Evolutionary conservation across 176 grass and related monocot genomes (phyloP), one percentile per base, ranked within the genome.

Genomic region (Rhynchospora breviuscula): DNA sequence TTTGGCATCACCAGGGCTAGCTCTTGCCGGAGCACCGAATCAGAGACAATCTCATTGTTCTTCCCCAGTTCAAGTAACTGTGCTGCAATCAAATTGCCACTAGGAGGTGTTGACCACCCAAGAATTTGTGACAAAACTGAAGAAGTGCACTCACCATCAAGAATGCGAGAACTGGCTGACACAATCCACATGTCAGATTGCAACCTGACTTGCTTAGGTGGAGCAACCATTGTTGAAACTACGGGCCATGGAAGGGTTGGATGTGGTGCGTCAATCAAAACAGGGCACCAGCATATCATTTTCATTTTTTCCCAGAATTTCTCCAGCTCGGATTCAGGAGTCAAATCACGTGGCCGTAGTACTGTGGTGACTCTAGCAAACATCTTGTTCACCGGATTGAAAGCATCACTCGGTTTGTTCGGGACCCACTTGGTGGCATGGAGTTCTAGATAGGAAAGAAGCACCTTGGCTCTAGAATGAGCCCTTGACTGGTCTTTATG

Each of bases 241-340:
- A 88, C 87, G 85, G 95, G 95, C 95, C 95, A 98, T 53, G 95
- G 95, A 78, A 98, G 85, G 62, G 63, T 84, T 88, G 89, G 85
- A 94, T 88, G 91, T 66, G 95, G 92, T 67, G 90, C 49, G 61
- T 74, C 87, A 85, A 86, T 84, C 82, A 98, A 89, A 67, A 98
- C 95, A 87, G 95, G 95, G 83, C 95, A 98, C 95, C 95, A 98
- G 85, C 90, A 94, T 86, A 98, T 93, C 95, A 94, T 92, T 91
- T 89, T 88, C 60, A 98, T 79, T 47, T 98, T 89, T 88, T 51
- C 92, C 95, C 92, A 98, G 68, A 98, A 98, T 75, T 90, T 94
- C 78, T 90, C 92, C 40, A 91, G 89, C 85, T 94, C 89, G 91
- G n/a, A 81, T 86, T 92, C 92, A 53, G 58, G 47, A 85, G 94